These are phyloP conservation scores for Coccomyxa sp. DNA, from an alignment of 139 green algal species.

Conservation along the genomic window DNA sequence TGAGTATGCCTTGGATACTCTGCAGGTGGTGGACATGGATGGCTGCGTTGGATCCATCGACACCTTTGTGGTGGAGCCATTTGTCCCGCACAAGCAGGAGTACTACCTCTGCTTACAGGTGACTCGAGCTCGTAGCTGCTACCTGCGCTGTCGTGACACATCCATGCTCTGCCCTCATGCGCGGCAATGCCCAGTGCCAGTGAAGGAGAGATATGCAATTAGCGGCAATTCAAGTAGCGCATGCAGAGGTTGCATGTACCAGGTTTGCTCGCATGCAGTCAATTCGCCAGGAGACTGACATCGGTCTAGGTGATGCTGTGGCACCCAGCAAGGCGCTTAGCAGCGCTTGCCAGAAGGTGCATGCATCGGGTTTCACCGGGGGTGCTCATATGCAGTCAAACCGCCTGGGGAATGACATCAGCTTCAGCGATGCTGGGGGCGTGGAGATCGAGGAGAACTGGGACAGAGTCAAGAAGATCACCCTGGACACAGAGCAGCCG, in stretches of 20 bases:
- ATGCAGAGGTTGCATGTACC: too few relatives aligned
- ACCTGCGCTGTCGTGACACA: too few relatives aligned
- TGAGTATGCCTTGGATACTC: too few relatives aligned
- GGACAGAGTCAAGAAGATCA: constrained; percentile 74
- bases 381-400: background rate
- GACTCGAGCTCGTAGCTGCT: too few relatives aligned
- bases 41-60: constrained; percentile 66
- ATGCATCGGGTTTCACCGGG: background rate
- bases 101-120: constrained; percentile 79
- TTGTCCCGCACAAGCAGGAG: constrained; percentile 83
- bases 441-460: constrained; percentile 95
- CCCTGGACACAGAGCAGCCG: constrained; percentile 31
- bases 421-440: constrained; percentile 73
- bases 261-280: too few relatives aligned
- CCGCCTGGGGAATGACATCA: constrained; percentile 45
- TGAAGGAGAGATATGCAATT: too few relatives aligned
- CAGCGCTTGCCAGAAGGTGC: background rate
- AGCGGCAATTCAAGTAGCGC: too few relatives aligned
- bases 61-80: constrained; percentile 92
- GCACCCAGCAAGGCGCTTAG: too few relatives aligned
- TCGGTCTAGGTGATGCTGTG: too few relatives aligned
- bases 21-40: constrained; percentile 39
- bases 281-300: too few relatives aligned
- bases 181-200: too few relatives aligned
- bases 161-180: too few relatives aligned